Evolutionary conservation across 2,329 filamentous ascomycete genomes (phyloP).

Genomic region (Verticillium albo-atrum): DNA sequence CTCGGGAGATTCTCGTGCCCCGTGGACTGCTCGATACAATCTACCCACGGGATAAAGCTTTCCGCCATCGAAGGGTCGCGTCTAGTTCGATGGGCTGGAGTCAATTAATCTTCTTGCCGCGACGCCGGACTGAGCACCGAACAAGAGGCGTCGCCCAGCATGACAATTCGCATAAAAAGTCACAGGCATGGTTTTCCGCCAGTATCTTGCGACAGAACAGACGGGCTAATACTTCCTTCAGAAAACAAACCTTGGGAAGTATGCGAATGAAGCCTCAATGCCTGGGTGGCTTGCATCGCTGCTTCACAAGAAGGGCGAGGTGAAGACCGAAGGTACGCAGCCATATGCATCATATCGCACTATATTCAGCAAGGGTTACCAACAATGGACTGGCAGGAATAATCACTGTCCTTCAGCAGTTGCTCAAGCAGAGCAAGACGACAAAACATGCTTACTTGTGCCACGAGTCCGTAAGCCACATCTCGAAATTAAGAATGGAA

Average conservation of each 20-base stretch:
- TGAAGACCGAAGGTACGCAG: slow-evolving; percentile 42
- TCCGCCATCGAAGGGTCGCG: background rate
- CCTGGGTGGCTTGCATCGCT: slow-evolving; percentile 62
- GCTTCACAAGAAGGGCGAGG: slow-evolving; percentile 54
- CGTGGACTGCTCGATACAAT: background rate
- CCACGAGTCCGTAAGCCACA: slow-evolving; percentile 67
- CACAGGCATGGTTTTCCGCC: background rate
- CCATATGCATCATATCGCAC: background rate
- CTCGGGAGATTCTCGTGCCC: background rate
- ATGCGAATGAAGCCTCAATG: slow-evolving; percentile 72
- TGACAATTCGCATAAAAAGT: background rate
- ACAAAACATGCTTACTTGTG: slow-evolving; percentile 76
- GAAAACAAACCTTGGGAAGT: slow-evolving; percentile 64
- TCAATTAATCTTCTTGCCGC: background rate
- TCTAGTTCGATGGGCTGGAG: background rate
- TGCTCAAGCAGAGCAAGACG: slow-evolving; percentile 59
- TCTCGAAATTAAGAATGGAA: slow-evolving; percentile 77
- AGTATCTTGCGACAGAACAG: background rate
- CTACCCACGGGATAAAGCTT: background rate
- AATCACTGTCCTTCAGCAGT: slow-evolving; percentile 56
- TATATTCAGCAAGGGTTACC: background rate
- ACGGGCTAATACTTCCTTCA: slow-evolving; percentile 14
- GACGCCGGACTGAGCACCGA: background rate
- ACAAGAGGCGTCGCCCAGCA: background rate
- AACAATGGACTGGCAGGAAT: slow-evolving; percentile 35